Evolutionary conservation across 495 filamentous ascomycete genomes (phyloP).

Genomic region (Hamigera avellanea): DNA sequence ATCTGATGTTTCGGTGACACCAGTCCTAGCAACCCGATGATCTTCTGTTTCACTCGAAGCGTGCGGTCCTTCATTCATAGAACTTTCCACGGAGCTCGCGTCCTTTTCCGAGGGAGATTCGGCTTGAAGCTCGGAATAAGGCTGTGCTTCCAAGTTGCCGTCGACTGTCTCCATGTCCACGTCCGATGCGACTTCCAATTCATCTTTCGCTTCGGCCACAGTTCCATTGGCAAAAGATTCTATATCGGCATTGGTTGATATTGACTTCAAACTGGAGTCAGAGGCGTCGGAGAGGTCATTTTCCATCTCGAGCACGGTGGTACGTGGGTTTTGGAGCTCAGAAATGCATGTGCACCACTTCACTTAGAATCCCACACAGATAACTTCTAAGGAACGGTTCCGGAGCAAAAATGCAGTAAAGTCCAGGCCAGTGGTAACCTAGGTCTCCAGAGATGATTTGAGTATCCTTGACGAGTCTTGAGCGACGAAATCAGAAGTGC

Average conservation of each 20-base stretch:
- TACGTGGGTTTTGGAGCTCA: slow-evolving; percentile 2
- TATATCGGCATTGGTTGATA: slow-evolving; percentile 7
- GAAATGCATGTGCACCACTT: slow-evolving; percentile 1
- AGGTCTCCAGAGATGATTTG: too few species aligned
- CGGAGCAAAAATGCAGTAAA: too few species aligned
- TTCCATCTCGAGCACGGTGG: slow-evolving; percentile 18
- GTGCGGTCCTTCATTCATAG: too few species aligned
- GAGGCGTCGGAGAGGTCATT: slow-evolving; percentile 17
- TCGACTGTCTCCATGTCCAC: slow-evolving; percentile 6
- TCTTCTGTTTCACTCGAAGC: too few species aligned
- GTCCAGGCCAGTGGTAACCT: too few species aligned
- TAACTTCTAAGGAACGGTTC: too few species aligned
- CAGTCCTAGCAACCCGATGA: background rate
- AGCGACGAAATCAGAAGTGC: too few species aligned
- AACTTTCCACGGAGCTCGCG: too few species aligned
- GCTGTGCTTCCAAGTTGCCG: background rate
- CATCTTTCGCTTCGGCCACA: slow-evolving; percentile 2
- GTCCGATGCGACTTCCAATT: slow-evolving; percentile 4
- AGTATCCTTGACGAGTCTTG: too few species aligned
- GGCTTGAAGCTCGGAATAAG: too few species aligned
- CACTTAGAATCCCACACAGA: background rate
- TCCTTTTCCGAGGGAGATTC: too few species aligned
- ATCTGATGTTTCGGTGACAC: background rate
- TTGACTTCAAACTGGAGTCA: slow-evolving; percentile 11
- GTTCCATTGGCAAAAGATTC: slow-evolving; percentile 8